Base-by-base conservation (phyloP, 805 yeast genomes). In the Saccharomycopsis capsularis region DNA sequence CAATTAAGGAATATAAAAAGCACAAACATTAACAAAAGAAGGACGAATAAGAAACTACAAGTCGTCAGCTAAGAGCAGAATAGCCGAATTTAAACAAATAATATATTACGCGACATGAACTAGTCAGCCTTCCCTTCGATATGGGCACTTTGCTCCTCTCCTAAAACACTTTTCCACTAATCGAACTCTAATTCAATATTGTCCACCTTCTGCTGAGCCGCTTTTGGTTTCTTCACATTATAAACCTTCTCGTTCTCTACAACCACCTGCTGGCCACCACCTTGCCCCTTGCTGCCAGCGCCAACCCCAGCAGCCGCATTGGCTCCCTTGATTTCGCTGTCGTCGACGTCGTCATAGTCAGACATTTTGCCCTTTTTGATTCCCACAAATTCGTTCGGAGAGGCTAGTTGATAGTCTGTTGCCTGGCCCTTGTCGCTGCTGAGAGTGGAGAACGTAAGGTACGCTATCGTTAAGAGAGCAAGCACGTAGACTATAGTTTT, bases 341-440 rank as follows among this genome's bases (percentile, higher is more conserved):
- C 25, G 21, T 27, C 39, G 51, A 47, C 72, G 71, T 69, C 46
- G 70, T 70, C 46, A 60, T 59, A 50, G 55, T 50, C 44, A 57
- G 47, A 15, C 57, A 56, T 16, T 21, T 44, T 44, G 19, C 52
- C 52, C 35, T 48, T 48, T 18, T 44, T 34, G 37, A 51, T 47
- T 16, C 54, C 54, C 18, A 49, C 54, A 41, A 52, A 52, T 19
- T 52, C 55, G 27, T 52, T 52, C 5, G 55, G 55, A 9, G 51
- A 38, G 4, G 55, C 55, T 22, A 52, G 36, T 29, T 52, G 51
- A 30, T 46, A 52, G 13, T 42, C 48, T 15, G 42, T 4, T 13
- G 25, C 38, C 2, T 36, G 40, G 4, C 30, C 18, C 3, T 44
- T 29, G 7, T 32, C 35, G n/a, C 36, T 23, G 21, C 51, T 40